Conservation (phyloP, 306 rosid genomes). For the Casuarina cunninghamiana region DNA sequence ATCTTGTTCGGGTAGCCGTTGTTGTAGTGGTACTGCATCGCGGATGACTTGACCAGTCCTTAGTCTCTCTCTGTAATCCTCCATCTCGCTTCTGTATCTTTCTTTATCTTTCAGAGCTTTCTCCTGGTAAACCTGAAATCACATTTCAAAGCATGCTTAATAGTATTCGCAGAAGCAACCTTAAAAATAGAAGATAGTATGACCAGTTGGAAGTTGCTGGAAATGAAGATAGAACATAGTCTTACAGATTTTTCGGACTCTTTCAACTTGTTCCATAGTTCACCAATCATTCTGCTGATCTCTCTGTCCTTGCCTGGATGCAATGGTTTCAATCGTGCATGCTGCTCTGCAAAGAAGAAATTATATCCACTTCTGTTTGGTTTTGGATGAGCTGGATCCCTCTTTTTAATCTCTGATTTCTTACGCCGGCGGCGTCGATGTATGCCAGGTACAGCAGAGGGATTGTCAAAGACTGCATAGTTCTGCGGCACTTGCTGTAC, state of each 20-base stretch:
- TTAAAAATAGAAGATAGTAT: background rate
- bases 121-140: constrained; percentile 77
- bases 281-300: constrained; percentile 89
- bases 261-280: constrained; percentile 80
- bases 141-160: constrained; percentile 14
- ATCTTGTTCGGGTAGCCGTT: constrained; percentile 55
- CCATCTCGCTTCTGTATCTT: constrained; percentile 81
- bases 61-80: constrained; percentile 61
- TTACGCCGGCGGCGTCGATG: constrained; percentile 80
- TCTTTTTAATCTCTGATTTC: constrained; percentile 76
- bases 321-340: constrained; percentile 76
- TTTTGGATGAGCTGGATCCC: constrained; percentile 93
- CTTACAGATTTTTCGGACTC: constrained; percentile 64
- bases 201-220: background rate
- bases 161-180: background rate
- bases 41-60: constrained; percentile 57
- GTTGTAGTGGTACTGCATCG: constrained; percentile 75
- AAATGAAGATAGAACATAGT: constrained; percentile 4
- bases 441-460: constrained; percentile 38
- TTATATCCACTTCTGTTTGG: constrained; percentile 95
- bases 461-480: constrained; percentile 21
- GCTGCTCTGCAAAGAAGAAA: constrained; percentile 94
- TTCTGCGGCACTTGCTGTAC: constrained; percentile 23
- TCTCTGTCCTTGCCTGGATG: constrained; percentile 86
- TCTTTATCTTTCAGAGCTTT: constrained; percentile 84